phyloP scores from a whole-genome alignment of 306 rosid genomes.

The Quercus rubra region DNA sequence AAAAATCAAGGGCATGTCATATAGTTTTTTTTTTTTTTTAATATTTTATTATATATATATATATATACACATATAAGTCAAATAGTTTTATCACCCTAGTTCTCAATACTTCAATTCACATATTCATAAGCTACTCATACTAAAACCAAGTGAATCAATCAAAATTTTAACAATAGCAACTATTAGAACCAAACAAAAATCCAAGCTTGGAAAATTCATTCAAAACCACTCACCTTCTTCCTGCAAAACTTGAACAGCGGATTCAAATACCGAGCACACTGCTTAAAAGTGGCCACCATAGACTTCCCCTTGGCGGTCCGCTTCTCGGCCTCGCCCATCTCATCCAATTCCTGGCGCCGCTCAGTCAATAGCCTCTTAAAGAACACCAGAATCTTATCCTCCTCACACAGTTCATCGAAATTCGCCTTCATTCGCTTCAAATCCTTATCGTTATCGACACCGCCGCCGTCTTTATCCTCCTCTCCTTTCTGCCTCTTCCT shows the following conservation, averaged over 20 bases:
- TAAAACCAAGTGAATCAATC: not conserved
- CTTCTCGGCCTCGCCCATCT: slow-evolving; percentile 74
- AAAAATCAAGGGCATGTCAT: not conserved
- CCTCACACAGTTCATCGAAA: slow-evolving; percentile 80
- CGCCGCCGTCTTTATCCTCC: slow-evolving; percentile 72
- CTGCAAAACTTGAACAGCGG: slow-evolving; percentile 94
- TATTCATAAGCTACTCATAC: not conserved
- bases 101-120: not conserved
- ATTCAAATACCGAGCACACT: slow-evolving; percentile 84
- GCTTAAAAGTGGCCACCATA: slow-evolving; percentile 94
- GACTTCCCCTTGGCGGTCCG: slow-evolving; percentile 93
- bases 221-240: slow-evolving; percentile 65
- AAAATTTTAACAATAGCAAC: not conserved
- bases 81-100: not conserved
- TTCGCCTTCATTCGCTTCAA: slow-evolving; percentile 80
- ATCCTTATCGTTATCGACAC: slow-evolving; percentile 53
- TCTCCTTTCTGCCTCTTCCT: slow-evolving; percentile 77
- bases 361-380: slow-evolving; percentile 87
- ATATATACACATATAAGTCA: not conserved
- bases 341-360: slow-evolving; percentile 88
- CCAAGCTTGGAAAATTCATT: not conserved
- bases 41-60: no score
- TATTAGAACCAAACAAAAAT: not conserved
- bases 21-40: not conserved
- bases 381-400: slow-evolving; percentile 88